Percentiles rank a stretch among this genome's conserved stretches.
Evolutionary conservation across 176 grass and related monocot genomes (phyloP).

Genomic region (Lolium rigidum): DNA sequence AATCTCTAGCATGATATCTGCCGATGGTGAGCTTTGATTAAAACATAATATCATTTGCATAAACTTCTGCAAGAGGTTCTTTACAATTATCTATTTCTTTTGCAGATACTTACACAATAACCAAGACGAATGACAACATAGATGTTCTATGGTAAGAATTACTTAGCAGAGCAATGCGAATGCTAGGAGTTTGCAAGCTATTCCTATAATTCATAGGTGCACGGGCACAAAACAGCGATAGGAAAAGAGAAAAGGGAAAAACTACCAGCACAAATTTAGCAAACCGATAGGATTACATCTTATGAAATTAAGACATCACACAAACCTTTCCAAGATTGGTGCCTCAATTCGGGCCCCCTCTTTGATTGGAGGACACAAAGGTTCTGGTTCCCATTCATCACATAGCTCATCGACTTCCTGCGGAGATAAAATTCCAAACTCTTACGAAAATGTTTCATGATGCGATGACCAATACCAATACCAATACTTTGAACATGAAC

Average conservation of each 20-base stretch:
- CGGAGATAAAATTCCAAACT: conserved; percentile 34
- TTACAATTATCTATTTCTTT: not conserved
- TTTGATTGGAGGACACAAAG: conserved; percentile 75
- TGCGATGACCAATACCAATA: conserved; percentile 2
- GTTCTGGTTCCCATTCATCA: conserved; percentile 92
- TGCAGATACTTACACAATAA: conserved; percentile 26
- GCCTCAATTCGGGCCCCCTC: conserved; percentile 54
- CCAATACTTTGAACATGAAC: not conserved
- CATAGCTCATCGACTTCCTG: conserved; percentile 98
- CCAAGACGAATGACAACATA: not conserved
- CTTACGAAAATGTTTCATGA: conserved; percentile 38
- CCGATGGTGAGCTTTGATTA: not conserved
- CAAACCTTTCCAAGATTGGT: conserved; percentile 81
- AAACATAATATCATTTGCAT: conserved; percentile 5
- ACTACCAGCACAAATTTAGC: not conserved
- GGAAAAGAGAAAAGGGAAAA: not conserved
- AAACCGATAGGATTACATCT: not conserved
- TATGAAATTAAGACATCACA: conserved; percentile 20
- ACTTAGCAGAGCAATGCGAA: not conserved
- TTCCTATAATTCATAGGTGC: not conserved
- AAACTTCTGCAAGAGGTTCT: not conserved
- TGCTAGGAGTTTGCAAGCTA: not conserved
- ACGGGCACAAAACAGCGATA: too few relatives aligned
- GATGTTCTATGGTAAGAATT: conserved; percentile 20
- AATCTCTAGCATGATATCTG: not conserved